Percentiles rank a stretch among this genome's conserved stretches.
phyloP scores from a whole-genome alignment of 2,329 filamentous ascomycete species.

The Stagonosporopsis cucurbitacearum region DNA sequence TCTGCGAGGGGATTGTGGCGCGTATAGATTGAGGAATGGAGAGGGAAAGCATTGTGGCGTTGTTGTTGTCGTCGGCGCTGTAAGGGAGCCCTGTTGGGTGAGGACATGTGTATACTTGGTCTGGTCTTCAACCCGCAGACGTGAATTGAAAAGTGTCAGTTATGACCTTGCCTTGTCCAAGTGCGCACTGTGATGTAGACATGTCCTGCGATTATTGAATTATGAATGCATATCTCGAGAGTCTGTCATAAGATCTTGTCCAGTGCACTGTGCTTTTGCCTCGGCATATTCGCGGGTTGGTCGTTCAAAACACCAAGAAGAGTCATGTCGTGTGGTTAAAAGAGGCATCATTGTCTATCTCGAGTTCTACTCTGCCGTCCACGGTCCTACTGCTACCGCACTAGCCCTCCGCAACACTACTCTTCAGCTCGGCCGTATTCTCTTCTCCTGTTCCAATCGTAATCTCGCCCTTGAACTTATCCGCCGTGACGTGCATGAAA shows the following conservation, averaged over 20 bases:
- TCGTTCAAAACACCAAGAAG: too few relatives aligned
- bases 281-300: too few relatives aligned
- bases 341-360: too few relatives aligned
- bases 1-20: not conserved
- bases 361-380: not conserved
- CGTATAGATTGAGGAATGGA: too few relatives aligned
- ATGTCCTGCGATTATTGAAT: too few relatives aligned
- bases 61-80: not conserved
- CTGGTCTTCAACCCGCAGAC: too few relatives aligned
- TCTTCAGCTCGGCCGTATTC: not conserved
- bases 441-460: slow-evolving; percentile 20
- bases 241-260: too few relatives aligned
- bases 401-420: not conserved
- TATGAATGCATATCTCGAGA: too few relatives aligned
- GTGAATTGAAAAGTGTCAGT: not conserved
- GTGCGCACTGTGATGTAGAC: not conserved
- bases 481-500: slow-evolving; percentile 71
- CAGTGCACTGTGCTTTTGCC: too few relatives aligned
- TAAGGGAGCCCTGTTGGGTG: not conserved
- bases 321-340: too few relatives aligned
- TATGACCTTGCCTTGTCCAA: not conserved
- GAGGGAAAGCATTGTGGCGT: slow-evolving; percentile 5
- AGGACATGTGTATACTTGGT: not conserved
- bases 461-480: slow-evolving; percentile 41
- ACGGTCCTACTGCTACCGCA: not conserved